Evolutionary conservation across 768 basidiomycete species (phyloP).

Genomic region (Porphyrellus cyaneotinctus): DNA sequence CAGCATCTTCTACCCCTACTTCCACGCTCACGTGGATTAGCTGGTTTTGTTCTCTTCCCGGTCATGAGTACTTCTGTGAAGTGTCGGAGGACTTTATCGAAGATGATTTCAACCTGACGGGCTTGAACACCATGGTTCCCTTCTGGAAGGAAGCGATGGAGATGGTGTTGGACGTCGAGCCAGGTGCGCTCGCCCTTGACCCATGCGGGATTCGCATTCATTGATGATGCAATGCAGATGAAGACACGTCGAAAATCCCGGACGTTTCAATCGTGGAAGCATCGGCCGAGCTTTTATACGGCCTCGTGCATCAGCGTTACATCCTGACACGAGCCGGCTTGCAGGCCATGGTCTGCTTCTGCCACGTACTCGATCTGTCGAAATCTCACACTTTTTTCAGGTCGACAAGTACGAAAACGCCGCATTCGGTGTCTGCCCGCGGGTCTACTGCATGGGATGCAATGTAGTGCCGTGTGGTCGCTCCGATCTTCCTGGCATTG

Average conservation of each 20-base stretch:
- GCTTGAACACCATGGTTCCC: conserved; percentile 91
- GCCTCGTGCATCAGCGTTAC: conserved; percentile 95
- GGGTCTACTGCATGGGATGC: conserved; percentile 87
- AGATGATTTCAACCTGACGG: conserved; percentile 98
- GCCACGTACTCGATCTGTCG: conserved; percentile 11
- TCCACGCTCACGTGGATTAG: conserved; percentile 93
- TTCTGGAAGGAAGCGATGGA: conserved; percentile 99
- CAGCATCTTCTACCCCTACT: conserved; percentile 86
- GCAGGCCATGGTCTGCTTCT: conserved; percentile 77
- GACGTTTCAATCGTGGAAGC: conserved; percentile 98
- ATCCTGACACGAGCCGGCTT: conserved; percentile 93
- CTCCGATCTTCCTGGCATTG: conserved; percentile 91
- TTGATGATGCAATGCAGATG: conserved; percentile 45
- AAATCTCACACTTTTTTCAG: conserved; percentile 39
- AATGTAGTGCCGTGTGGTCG: conserved; percentile 94
- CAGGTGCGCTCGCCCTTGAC: conserved; percentile 57
- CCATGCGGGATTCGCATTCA: conserved; percentile 11
- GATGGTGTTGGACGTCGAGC: conserved; percentile 99
- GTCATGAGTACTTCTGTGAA: conserved; percentile 98
- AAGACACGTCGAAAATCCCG: conserved; percentile 93
- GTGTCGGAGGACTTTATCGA: conserved; percentile 99
- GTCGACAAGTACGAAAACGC: conserved; percentile 93
- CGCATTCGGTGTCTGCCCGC: conserved; percentile 90
- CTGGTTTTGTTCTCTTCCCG: conserved; percentile 93
- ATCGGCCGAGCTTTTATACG: conserved; percentile 95